Evolutionary conservation across 805 yeast species (phyloP).

Genomic region (Suhomyces tanzawaensis): DNA sequence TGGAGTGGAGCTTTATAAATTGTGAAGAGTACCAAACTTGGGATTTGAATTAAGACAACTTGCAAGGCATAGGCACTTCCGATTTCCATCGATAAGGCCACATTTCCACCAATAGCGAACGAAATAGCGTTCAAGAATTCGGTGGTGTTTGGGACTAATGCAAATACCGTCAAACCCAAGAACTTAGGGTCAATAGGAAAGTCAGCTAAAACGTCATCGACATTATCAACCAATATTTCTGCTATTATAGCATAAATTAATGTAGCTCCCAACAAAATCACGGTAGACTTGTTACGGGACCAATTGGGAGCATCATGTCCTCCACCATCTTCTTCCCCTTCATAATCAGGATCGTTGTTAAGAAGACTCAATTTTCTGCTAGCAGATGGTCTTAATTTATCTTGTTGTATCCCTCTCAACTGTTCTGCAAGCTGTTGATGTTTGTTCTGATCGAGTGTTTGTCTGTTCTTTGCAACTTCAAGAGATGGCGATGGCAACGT

Average conservation of each 20-base stretch:
- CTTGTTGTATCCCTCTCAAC: neutral
- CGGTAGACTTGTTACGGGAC: constrained; percentile 81
- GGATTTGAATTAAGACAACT: constrained; percentile 90
- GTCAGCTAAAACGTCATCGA: constrained; percentile 76
- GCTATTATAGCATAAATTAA: constrained; percentile 89
- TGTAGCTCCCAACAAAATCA: constrained; percentile 81
- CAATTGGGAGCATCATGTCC: constrained; percentile 98
- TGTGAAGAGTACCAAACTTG: constrained; percentile 80
- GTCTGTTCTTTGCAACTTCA: constrained; percentile 17
- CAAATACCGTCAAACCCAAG: constrained; percentile 90
- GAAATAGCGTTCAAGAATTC: constrained; percentile 96
- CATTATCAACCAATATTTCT: constrained; percentile 88
- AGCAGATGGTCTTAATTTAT: neutral
- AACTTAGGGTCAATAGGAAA: constrained; percentile 89
- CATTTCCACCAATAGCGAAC: constrained; percentile 93
- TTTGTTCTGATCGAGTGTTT: neutral
- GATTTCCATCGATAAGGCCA: constrained; percentile 94
- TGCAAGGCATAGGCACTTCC: constrained; percentile 97
- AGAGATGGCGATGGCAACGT: constrained; percentile 17
- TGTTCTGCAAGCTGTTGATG: neutral
- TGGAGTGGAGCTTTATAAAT: constrained; percentile 43
- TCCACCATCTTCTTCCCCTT: constrained; percentile 39
- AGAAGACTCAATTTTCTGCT: constrained; percentile 2
- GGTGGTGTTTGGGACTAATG: constrained; percentile 94
- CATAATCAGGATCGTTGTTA: constrained; percentile 9